Percentiles rank a stretch among this genome's conserved stretches.
Evolutionary conservation across 2,329 filamentous ascomycete genomes (phyloP).

Genomic region (Amylocarpus encephaloides): DNA sequence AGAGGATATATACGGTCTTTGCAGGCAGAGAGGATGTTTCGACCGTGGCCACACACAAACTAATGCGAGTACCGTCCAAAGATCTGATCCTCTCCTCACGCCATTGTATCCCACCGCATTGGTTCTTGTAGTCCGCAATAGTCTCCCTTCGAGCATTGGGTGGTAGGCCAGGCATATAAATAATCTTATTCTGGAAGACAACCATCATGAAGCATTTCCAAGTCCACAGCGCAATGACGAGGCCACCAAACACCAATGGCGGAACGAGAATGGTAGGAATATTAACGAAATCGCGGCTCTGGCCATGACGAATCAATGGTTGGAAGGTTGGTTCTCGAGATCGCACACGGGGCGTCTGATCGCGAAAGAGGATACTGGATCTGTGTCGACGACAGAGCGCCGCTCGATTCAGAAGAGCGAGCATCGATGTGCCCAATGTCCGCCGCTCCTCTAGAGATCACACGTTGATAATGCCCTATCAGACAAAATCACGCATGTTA

Average conservation of each 20-base stretch:
- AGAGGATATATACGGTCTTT: constrained; percentile 45
- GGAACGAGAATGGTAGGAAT: constrained; percentile 32
- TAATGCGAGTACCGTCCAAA: constrained; percentile 59
- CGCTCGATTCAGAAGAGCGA: constrained; percentile 9
- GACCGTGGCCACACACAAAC: constrained; percentile 44
- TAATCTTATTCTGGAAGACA: constrained; percentile 72
- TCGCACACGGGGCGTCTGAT: neutral
- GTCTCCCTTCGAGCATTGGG: constrained; percentile 63
- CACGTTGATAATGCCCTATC: constrained; percentile 1
- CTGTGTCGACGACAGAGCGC: neutral
- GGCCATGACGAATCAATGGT: constrained; percentile 4
- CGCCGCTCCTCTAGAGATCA: neutral
- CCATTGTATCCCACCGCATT: constrained; percentile 61
- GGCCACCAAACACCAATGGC: constrained; percentile 58
- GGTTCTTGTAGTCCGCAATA: constrained; percentile 54
- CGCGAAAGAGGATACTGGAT: neutral
- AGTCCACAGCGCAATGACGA: constrained; percentile 58
- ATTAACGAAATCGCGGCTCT: constrained; percentile 15
- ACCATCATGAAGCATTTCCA: constrained; percentile 70
- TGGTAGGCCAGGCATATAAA: constrained; percentile 72
- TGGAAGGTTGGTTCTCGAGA: neutral
- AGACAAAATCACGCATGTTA: constrained; percentile 9
- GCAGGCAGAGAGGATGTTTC: neutral
- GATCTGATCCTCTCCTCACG: constrained; percentile 54
- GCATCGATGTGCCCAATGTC: constrained; percentile 6